Evolutionary conservation across 495 filamentous ascomycete genomes (phyloP), one percentile per base, ranked within the genome.

Genomic region (Cryomyces minteri): DNA sequence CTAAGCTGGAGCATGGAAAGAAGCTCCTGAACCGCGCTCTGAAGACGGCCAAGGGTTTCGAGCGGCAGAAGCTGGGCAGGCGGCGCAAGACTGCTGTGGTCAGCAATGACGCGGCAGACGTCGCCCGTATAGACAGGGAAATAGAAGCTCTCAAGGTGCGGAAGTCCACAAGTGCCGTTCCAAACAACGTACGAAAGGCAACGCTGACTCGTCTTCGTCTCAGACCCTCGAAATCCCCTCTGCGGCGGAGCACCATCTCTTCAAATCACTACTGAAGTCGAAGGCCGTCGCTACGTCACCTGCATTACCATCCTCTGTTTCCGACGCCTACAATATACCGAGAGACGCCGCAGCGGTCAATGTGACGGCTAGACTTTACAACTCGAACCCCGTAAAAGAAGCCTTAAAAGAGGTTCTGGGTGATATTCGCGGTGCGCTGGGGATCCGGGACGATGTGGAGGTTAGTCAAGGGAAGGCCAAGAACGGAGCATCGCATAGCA

Each of bases 1-100:
- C 18, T 25, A 47, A 31, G 12, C 40, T 47, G 6, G 11, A 9
- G 36, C 29, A 32, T 31, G 14, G 40, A 41, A 40, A 41, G 45
- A 47, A 47, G 32, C 38, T 41, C 8, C 11, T 47, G 11, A 41
- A 40, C 31, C 25, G 39, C 31, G 52, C 52, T 18, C 48, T 57
- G 45, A 93, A 90, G 59, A 66, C 73, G 1, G 82, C 81, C 29
- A 86, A 85, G 47, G 84, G 82, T 11, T 88, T 88, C 59, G 88
- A 94, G 64, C 69, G 85, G 51, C 88, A 94, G 62, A 94, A 93
- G 47, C 69, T 87, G 39, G 76, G 81, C 31, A 78, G 85, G 44
- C 66, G 86, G 33, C 66, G 81, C 25, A 87, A 81, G 59, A 76
- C 76, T 30, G 76, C 78, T 2, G 71, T 67, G 51, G 43, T 59